Evolutionary conservation across 2,329 filamentous ascomycete species (phyloP), one percentile per base, ranked within the genome.

Genomic region (Ascochyta clinopodiicola): DNA sequence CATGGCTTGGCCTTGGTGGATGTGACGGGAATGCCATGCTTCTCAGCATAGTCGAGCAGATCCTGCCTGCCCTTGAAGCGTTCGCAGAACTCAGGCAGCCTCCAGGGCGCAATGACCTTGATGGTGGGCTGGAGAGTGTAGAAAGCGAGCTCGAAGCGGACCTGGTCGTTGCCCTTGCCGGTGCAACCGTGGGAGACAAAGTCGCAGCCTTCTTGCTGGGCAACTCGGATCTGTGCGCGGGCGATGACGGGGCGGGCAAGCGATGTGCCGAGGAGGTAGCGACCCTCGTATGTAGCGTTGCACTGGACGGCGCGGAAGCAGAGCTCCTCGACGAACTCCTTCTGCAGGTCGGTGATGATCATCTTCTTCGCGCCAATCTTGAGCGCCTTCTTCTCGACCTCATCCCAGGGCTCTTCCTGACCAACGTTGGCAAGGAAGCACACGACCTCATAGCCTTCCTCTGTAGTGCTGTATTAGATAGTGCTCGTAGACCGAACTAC

Each of bases 221-320:
- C 86, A 58, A 87, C 85, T 51, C 78, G 77, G 69, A 89, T 87
- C 77, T 88, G 85, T 42, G 84, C 84, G 57, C 87, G 81, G 60
- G 88, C 88, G 66, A 90, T 90, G 74, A 90, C 84, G 37, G 88
- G 88, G 52, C 88, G 85, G 60, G 88, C 88, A 57, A 91, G 81
- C 38, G 80, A 81, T 50, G 86, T 88, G 57, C 85, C 84, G 56
- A 75, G 72, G n/a, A 75, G 68, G 60, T 74, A 75, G 42, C 71
- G 69, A 71, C 87, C 87, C 80, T 92, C 78, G 71, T 80, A 79
- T 47, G 75, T 72, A 60, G 82, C 82, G 66, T 84, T 85, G 78
- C 86, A 91, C 77, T 91, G 88, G 61, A 95, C 85, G 59, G 91
- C 90, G 47, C 85, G 88, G 84, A 88, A 93, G 81, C 88, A 89